These are phyloP conservation scores for Isatis tinctoria DNA, from an alignment of 345 rosid species.

Conservation along the genomic window DNA sequence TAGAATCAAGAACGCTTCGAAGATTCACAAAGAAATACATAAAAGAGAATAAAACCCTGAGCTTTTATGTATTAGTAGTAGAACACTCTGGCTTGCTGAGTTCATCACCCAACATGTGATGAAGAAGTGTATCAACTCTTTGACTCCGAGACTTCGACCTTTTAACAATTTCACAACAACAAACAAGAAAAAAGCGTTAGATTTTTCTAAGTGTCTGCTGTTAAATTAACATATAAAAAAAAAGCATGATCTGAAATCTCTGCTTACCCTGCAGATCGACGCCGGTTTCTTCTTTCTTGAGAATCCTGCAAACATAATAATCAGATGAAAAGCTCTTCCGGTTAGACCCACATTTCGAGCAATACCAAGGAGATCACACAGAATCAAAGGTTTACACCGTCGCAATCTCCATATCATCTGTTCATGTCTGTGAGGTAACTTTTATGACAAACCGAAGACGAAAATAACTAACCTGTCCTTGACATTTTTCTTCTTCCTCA, in stretches of 20 bases:
- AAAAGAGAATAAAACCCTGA: not conserved
- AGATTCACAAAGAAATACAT: not conserved
- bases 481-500: conserved; percentile 53
- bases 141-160: conserved; percentile 87
- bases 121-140: conserved; percentile 85
- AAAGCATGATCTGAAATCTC: not conserved
- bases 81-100: conserved; percentile 38
- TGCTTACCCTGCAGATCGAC: conserved; percentile 62
- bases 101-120: conserved; percentile 71
- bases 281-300: conserved; percentile 37
- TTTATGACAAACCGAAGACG: not conserved
- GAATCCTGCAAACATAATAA: conserved; percentile 42
- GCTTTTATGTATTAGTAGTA: conserved; percentile 2
- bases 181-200: not conserved
- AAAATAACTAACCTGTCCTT: conserved; percentile 51
- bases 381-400: not conserved
- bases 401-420: not conserved
- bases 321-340: not conserved
- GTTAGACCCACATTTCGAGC: not conserved
- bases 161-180: conserved; percentile 28
- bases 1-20: conserved; percentile 13
- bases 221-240: not conserved
- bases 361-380: not conserved
- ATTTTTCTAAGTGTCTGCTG: not conserved
- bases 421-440: not conserved